Evolutionary conservation across 2,329 filamentous ascomycete species (phyloP).

Genomic region (Phaeosphaeria sp.): DNA sequence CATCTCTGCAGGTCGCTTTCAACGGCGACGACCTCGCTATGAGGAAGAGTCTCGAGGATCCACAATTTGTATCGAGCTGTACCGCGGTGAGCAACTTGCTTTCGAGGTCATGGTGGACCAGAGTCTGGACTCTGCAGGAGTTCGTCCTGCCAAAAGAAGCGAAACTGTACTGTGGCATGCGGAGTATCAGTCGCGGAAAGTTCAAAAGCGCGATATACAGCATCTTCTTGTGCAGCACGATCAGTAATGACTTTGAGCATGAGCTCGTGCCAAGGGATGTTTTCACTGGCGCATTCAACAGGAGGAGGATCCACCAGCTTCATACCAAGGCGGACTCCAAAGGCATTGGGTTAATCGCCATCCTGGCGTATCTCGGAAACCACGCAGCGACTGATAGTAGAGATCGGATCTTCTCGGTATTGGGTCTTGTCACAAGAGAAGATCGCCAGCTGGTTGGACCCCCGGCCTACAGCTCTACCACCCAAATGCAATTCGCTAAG

Average conservation of each 20-base stretch:
- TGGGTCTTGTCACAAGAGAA: constrained; percentile 32
- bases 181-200: constrained; percentile 29
- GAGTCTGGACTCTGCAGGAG: constrained; percentile 40
- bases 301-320: constrained; percentile 38
- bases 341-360: constrained; percentile 33
- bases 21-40: constrained; percentile 23
- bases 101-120: constrained; percentile 36
- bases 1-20: constrained; percentile 24
- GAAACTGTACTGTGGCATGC: constrained; percentile 32
- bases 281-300: constrained; percentile 40
- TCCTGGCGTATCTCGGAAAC: constrained; percentile 39
- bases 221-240: constrained; percentile 34
- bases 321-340: constrained; percentile 17
- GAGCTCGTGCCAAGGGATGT: constrained; percentile 30
- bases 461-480: constrained; percentile 28
- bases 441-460: constrained; percentile 32
- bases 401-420: constrained; percentile 39
- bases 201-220: constrained; percentile 40
- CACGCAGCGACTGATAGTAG: constrained; percentile 35
- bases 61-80: constrained; percentile 26
- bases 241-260: constrained; percentile 28
- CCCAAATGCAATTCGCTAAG: constrained; percentile 29
- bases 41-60: constrained; percentile 21
- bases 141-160: constrained; percentile 37
- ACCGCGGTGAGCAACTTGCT: constrained; percentile 30